Evolutionary conservation across 805 yeast genomes (phyloP).

Genomic region (Zygosaccharomyces siamensis): DNA sequence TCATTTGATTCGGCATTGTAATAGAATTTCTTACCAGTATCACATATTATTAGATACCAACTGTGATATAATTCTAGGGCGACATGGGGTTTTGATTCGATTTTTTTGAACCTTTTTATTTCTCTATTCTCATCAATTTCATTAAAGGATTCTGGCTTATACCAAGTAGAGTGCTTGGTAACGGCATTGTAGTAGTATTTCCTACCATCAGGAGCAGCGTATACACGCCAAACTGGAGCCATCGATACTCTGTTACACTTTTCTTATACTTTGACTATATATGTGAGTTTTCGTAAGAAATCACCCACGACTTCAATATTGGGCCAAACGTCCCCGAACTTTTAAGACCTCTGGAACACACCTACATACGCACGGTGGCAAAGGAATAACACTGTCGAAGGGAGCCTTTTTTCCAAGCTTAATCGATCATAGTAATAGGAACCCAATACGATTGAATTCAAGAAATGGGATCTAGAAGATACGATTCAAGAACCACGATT

Average conservation of each 20-base stretch:
- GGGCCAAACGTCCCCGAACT: neutral
- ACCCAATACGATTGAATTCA: neutral
- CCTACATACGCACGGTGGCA: conserved; percentile 12
- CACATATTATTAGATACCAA: conserved; percentile 43
- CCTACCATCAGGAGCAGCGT: conserved; percentile 36
- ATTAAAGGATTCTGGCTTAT: conserved; percentile 28
- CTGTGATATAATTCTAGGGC: conserved; percentile 24
- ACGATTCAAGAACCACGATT: conserved; percentile 97
- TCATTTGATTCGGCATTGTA: conserved; percentile 29
- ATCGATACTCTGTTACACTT: conserved; percentile 5
- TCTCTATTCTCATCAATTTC: conserved; percentile 4
- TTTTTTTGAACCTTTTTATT: conserved; percentile 8
- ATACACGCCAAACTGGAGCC: conserved; percentile 37
- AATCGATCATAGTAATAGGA: neutral
- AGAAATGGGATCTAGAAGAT: conserved; percentile 80
- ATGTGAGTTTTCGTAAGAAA: conserved; percentile 5
- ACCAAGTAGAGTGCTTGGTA: conserved; percentile 39
- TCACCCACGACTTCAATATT: conserved; percentile 1
- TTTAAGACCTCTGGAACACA: conserved; percentile 1
- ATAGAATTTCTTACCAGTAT: conserved; percentile 42
- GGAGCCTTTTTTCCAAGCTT: neutral
- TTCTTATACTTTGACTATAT: neutral
- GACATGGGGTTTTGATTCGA: conserved; percentile 14
- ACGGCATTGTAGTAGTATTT: conserved; percentile 37
- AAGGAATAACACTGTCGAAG: conserved; percentile 3